Base-by-base conservation (phyloP, 2,329 filamentous ascomycete species). In the Emmonsiellopsis sp. region DNA sequence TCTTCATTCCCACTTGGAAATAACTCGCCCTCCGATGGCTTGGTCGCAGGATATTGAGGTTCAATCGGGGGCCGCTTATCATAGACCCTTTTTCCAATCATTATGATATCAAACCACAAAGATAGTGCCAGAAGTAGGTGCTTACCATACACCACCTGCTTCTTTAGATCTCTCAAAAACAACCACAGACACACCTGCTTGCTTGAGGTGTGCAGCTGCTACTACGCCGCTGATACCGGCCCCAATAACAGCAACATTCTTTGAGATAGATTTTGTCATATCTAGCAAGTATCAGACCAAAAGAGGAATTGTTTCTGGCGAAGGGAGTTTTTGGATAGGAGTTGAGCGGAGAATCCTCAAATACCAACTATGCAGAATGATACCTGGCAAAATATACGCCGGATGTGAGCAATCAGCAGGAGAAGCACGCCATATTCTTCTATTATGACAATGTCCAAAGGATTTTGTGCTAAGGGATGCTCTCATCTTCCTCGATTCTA, bases 71-170 rank as follows among this genome's bases (percentile, higher is more conserved):
- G 66, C 2, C 73, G 71, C 53, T 77, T 72, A 56, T 81, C 76
- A 57, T 73, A 79, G 0, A 77, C 61, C 77, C 77, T 76, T 57
- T 10, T 32, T 37, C 2, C 4, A 46, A 36, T 27, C 36, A 42
- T 49, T 11, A 10, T 44, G 32, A 14, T 14, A 36, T 5, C 14
- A 40, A 32, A 10, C 13, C 27, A 37, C 14, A 13, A 32, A 33
- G 21, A 43, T 56, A 50, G 17, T 42, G 48, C 42, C 21, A 27
- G 21, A 27, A 27, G 2, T 33, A 5, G 21, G 6, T 13, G 59
- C 71, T 49, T 67, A 79, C 80, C 80, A 83, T 32, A 80, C 72
- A 11, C 80, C 80, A 2, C 80, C 80, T n/a, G 74, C 70, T 13
- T 68, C 71, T 51, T 68, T 67, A 4, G 72, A 75, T 52, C 80